Base-by-base conservation (phyloP, 805 yeast genomes). In the Cyberlindnera xishuangbannaensis region DNA sequence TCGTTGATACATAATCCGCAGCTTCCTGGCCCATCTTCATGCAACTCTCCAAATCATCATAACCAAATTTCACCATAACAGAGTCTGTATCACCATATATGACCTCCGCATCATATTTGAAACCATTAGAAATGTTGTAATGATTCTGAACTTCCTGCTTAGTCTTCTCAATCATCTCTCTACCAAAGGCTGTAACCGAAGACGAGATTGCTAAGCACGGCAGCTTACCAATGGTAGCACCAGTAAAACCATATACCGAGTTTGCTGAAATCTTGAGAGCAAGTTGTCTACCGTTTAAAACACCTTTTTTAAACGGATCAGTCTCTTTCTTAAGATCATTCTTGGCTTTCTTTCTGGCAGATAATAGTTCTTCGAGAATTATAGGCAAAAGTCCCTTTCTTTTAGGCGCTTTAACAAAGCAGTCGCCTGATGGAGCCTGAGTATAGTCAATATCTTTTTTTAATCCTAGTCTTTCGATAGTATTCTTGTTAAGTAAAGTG, bases 81-180 rank as follows among this genome's bases (percentile, higher is more conserved):
- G 98, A 94, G 71, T 92, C 99, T 0, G 99, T 92, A 60, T 92
- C 99, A 67, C 99, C 99, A 55, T 92, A 92, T 25, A 92, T 81
- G 41, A 92, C 98, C 45, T 81, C 73, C 0, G 97, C 79, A 61
- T 92, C 95, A 53, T 70, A 78, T n/a, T 73, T 69, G 50, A 68
- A 81, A 2, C 97, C 97, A 57, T 90, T 86, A 36, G 73, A 74
- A n/a, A 76, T 79, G 9, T 76, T 71, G 53, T 87, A 92, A 36
- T 75, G 71, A 25, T 77, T 76, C 58, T 87, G 88, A 3, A 92
- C 97, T 41, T 81, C 85, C 30, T 70, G 67, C 50, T 90, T 92
- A 0, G 98, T 92, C 47, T 74, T 67, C 60, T 90, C 95, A 63
- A 92, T 92, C 99, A 92, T 92, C 32, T 74, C 82, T 67, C 99